Evolutionary conservation across 208 protist genomes (phyloP).

Genomic region (Crithidia thermophila): DNA sequence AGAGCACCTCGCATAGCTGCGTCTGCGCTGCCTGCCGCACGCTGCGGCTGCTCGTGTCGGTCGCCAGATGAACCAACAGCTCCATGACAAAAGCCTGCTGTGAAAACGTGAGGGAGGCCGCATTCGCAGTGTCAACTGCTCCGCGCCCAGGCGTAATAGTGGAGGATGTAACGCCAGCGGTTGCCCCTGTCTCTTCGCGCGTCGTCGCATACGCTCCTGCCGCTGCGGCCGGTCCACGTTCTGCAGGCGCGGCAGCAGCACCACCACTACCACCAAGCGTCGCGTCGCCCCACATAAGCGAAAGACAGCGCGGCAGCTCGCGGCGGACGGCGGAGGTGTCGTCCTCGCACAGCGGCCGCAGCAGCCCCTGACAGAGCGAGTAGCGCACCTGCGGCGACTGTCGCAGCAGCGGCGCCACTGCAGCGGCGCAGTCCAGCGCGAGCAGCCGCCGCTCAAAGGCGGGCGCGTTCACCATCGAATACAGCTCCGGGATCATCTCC

Average conservation of each 20-base stretch:
- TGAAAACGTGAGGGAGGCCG: background rate
- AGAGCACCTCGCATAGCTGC: slow-evolving; percentile 54
- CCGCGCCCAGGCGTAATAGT: too few relatives aligned
- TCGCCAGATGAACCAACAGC: slow-evolving; percentile 51
- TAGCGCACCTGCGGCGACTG: slow-evolving; percentile 35
- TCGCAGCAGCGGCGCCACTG: slow-evolving; percentile 39
- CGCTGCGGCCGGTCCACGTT: too few relatives aligned
- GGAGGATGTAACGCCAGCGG: too few relatives aligned
- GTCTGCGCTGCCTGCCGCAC: slow-evolving; percentile 62
- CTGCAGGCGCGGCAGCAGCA: background rate
- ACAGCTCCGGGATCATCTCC: slow-evolving; percentile 70
- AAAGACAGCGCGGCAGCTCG: slow-evolving; percentile 57
- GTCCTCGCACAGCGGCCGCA: slow-evolving; percentile 71
- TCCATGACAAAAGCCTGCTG: slow-evolving; percentile 46
- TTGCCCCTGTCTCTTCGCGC: too few relatives aligned
- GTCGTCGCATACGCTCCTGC: too few relatives aligned
- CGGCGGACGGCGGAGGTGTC: slow-evolving; percentile 52
- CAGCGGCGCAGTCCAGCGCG: slow-evolving; percentile 55
- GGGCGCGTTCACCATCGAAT: slow-evolving; percentile 58
- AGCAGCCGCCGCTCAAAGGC: slow-evolving; percentile 57
- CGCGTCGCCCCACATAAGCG: slow-evolving; percentile 47
- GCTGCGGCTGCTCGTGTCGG: slow-evolving; percentile 49
- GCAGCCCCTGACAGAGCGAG: slow-evolving; percentile 59
- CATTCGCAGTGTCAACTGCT: background rate
- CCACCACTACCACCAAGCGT: background rate